A percentile compares a stretch with the other conserved stretches of the same genome.
These are phyloP conservation scores for Pseudopyrenochaeta lycopersici DNA, from an alignment of 2,329 filamentous ascomycete species.

Conservation along the genomic window DNA sequence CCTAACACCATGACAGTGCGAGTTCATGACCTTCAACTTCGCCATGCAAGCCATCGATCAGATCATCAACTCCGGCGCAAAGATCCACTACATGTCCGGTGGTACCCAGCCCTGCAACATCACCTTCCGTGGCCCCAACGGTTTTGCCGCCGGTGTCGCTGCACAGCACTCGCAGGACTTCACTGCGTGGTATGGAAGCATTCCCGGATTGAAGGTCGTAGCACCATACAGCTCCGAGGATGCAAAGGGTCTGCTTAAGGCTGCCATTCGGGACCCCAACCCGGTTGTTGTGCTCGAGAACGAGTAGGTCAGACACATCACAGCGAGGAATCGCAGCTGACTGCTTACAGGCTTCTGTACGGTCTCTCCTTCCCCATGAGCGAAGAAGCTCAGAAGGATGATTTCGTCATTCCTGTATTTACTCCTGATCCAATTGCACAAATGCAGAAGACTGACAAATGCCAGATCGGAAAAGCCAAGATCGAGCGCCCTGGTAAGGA, in stretches of 20 bases:
- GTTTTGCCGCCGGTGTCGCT: constrained; percentile 92
- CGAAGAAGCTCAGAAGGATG: constrained; percentile 91
- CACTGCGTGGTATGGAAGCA: constrained; percentile 97
- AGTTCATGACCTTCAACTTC: constrained; percentile 99
- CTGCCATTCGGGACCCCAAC: constrained; percentile 97
- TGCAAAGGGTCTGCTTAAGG: constrained; percentile 97
- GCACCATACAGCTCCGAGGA: constrained; percentile 96
- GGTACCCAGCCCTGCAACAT: constrained; percentile 99
- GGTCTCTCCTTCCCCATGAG: constrained; percentile 97
- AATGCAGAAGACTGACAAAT: constrained; percentile 15
- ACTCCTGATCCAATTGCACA: not conserved
- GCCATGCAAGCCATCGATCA: constrained; percentile 99
- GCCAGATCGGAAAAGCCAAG: constrained; percentile 93
- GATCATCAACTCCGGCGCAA: constrained; percentile 98
- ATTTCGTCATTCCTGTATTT: constrained; percentile 85
- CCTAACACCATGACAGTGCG: constrained; percentile 69
- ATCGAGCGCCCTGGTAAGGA: constrained; percentile 96
- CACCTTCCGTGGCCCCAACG: constrained; percentile 98
- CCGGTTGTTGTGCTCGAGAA: constrained; percentile 78
- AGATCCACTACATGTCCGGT: constrained; percentile 99
- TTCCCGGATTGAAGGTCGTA: constrained; percentile 97
- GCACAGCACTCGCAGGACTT: constrained; percentile 99
- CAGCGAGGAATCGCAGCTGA: constrained; percentile 14
- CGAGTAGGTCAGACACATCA: constrained; percentile 48
- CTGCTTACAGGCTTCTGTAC: constrained; percentile 73